Percentiles rank a stretch among this genome's conserved stretches.
These are phyloP conservation scores for Pistacia integerrima DNA, from an alignment of 345 rosid species.

Conservation along the genomic window DNA sequence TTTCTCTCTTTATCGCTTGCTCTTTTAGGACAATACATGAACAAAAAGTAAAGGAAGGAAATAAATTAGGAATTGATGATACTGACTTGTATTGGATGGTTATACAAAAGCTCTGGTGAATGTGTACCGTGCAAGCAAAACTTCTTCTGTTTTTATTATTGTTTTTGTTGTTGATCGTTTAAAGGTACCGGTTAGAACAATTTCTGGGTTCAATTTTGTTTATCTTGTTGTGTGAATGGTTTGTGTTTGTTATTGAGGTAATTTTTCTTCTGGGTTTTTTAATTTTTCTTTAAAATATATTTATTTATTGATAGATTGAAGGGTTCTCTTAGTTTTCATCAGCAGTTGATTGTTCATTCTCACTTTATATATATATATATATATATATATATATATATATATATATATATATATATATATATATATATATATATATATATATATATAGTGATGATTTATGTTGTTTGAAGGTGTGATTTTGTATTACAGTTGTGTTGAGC, in stretches of 20 bases:
- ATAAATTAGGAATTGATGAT: background rate
- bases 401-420: background rate
- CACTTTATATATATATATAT: too few species aligned
- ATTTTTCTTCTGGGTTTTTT: conserved; percentile 14
- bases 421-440: too few species aligned
- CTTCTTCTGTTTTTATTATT: conserved; percentile 4
- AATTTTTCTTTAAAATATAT: background rate
- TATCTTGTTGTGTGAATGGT: conserved; percentile 8
- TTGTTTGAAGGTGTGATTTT: background rate
- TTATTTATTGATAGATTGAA: conserved; percentile 15
- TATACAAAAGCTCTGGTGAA: conserved; percentile 26
- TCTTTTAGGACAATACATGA: conserved; percentile 9
- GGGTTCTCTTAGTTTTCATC: conserved; percentile 9
- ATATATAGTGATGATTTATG: background rate
- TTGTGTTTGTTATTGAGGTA: conserved; percentile 27
- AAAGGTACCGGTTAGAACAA: conserved; percentile 10
- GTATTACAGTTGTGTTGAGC: background rate
- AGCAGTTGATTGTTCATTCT: background rate
- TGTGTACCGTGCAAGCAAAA: conserved; percentile 49
- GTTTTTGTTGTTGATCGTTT: conserved; percentile 10
- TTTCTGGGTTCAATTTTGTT: conserved; percentile 13
- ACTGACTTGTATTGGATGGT: conserved; percentile 35
- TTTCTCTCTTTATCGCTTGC: conserved; percentile 21
- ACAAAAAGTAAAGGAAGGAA: background rate
- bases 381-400: background rate